Percentiles rank a stretch among this genome's conserved stretches.
These are phyloP conservation scores for Psilocybe mexicana DNA, from an alignment of 1,284 basidiomycete species.

Conservation along the genomic window DNA sequence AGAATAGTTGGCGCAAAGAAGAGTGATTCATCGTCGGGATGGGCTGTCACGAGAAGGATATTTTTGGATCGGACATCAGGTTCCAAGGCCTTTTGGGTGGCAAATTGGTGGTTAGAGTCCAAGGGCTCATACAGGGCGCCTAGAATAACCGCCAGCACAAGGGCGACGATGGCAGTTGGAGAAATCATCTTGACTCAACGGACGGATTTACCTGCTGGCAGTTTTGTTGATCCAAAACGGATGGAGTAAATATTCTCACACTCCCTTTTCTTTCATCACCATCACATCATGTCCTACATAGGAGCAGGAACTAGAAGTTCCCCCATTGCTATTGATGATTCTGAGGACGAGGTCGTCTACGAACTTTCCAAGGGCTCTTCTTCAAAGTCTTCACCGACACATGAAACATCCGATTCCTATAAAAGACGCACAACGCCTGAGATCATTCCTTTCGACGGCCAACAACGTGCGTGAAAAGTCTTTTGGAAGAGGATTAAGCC, in stretches of 20 bases:
- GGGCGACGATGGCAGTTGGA: conserved; percentile 19
- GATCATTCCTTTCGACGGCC: neutral
- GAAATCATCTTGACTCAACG: conserved; percentile 21
- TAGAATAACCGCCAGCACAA: conserved; percentile 32
- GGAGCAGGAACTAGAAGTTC: conserved; percentile 34
- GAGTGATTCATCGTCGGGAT: conserved; percentile 91
- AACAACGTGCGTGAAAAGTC: conserved; percentile 12
- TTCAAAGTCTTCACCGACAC: neutral
- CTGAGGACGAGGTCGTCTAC: conserved; percentile 39
- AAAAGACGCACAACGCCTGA: neutral
- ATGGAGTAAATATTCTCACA: conserved; percentile 7
- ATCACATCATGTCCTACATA: conserved; percentile 16
- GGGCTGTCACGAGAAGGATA: conserved; percentile 77
- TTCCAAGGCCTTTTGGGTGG: conserved; percentile 19
- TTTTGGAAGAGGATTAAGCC: neutral
- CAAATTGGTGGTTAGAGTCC: conserved; percentile 22
- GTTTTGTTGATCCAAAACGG: conserved; percentile 3
- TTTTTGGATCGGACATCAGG: conserved; percentile 21
- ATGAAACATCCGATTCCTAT: neutral
- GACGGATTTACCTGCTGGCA: neutral
- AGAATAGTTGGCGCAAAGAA: conserved; percentile 87
- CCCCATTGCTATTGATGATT: conserved; percentile 39
- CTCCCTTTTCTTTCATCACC: conserved; percentile 13
- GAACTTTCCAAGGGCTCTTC: conserved; percentile 15
- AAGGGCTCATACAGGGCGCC: conserved; percentile 31